Evolutionary conservation across 1,139 yeast species (phyloP).

Genomic region (Nakaseomyces nivariensis): DNA sequence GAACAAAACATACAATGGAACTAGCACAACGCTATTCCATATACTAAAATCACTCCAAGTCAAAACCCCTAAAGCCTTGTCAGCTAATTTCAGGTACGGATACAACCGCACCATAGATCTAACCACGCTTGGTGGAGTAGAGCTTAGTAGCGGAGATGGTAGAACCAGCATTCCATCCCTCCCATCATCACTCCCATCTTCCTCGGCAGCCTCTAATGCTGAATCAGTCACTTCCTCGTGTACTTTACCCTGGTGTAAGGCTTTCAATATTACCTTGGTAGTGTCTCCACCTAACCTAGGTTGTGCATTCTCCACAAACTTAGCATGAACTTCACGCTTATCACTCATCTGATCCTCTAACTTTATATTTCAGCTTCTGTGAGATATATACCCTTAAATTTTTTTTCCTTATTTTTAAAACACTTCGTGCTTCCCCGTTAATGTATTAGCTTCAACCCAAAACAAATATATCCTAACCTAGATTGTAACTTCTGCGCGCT

Average conservation of each 20-base stretch:
- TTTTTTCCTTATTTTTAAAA: too few relatives aligned
- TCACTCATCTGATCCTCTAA: not conserved
- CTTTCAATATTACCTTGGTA: conserved; percentile 21
- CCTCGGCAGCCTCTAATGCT: conserved; percentile 6
- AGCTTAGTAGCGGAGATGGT: conserved; percentile 54
- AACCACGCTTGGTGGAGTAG: conserved; percentile 87
- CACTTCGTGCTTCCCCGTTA: too few relatives aligned
- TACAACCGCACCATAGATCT: conserved; percentile 73
- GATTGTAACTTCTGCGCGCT: too few relatives aligned
- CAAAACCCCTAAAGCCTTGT: conserved; percentile 56
- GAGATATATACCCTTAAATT: not conserved
- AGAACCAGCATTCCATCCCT: conserved; percentile 9
- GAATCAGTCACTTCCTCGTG: conserved; percentile 13
- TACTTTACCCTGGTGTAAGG: conserved; percentile 16
- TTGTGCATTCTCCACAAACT: conserved; percentile 21
- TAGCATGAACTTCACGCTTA: conserved; percentile 14
- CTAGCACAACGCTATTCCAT: conserved; percentile 62
- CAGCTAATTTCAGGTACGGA: conserved; percentile 68
- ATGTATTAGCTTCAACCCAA: too few relatives aligned
- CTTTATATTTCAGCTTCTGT: not conserved
- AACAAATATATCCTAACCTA: too few relatives aligned
- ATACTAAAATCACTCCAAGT: conserved; percentile 90
- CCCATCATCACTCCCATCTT: conserved; percentile 3
- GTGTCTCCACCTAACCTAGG: conserved; percentile 26
- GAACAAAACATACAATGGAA: conserved; percentile 45